Conservation (phyloP, 2,329 filamentous ascomycete species). For the Neonectria sp. region DNA sequence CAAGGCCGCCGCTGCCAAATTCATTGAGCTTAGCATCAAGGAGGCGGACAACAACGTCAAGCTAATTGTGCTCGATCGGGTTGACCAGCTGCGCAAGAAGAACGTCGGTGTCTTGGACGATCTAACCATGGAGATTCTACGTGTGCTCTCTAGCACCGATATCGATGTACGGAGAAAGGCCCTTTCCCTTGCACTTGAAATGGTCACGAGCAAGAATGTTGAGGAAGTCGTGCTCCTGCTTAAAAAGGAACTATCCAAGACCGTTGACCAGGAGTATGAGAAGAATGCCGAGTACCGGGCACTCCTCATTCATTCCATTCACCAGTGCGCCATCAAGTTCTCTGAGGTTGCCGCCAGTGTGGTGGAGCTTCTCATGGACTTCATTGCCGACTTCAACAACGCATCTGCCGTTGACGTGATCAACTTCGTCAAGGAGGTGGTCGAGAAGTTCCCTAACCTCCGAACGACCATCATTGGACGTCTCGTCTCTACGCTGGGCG, state of each 20-base stretch:
- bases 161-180: conserved; percentile 96
- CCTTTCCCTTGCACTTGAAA: conserved; percentile 90
- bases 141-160: conserved; percentile 94
- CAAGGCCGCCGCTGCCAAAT: conserved; percentile 95
- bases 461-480: conserved; percentile 89
- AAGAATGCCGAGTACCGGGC: conserved; percentile 97
- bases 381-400: conserved; percentile 98
- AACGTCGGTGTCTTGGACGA: conserved; percentile 95
- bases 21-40: conserved; percentile 97
- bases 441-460: conserved; percentile 96
- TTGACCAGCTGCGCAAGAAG: conserved; percentile 87
- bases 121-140: conserved; percentile 95
- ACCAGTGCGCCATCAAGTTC: conserved; percentile 99
- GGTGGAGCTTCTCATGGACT: conserved; percentile 98
- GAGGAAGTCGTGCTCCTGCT: conserved; percentile 96
- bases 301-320: conserved; percentile 95
- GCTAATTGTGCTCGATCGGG: conserved; percentile 95
- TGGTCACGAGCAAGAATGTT: conserved; percentile 99
- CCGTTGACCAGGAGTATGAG: conserved; percentile 98
- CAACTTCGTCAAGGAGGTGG: conserved; percentile 98
- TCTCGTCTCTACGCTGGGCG: conserved; percentile 89
- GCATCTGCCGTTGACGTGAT: conserved; percentile 97
- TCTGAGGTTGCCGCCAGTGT: conserved; percentile 98
- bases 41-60: conserved; percentile 99
- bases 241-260: conserved; percentile 98